Percentiles rank a stretch among this genome's conserved stretches.
These are phyloP conservation scores for Erythrophleum ivorense DNA, from an alignment of 331 rosid species.

Conservation along the genomic window DNA sequence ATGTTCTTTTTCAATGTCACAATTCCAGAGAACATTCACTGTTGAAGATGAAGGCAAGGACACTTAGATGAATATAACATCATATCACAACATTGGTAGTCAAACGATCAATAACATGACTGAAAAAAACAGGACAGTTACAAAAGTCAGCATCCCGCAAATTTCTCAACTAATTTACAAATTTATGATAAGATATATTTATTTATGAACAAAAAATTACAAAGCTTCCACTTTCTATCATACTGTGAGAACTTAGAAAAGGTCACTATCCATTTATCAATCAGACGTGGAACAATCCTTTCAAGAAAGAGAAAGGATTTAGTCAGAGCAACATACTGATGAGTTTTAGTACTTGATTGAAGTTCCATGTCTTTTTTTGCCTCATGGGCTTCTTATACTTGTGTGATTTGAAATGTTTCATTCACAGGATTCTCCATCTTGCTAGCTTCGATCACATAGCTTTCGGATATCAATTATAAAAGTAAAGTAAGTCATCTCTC, in stretches of 20 bases:
- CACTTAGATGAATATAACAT: neutral
- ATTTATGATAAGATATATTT: too few relatives aligned
- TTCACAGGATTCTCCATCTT: neutral
- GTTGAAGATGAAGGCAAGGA: neutral
- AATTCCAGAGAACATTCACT: neutral
- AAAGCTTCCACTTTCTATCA: neutral
- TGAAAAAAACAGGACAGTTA: neutral
- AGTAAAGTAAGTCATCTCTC: neutral
- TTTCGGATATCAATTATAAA: neutral
- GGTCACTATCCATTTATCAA: neutral
- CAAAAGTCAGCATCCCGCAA: too few relatives aligned
- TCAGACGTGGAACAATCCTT: neutral
- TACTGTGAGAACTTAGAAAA: slow-evolving; percentile 1
- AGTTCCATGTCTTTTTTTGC: neutral
- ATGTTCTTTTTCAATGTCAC: neutral
- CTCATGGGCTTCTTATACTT: neutral
- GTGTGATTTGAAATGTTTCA: neutral
- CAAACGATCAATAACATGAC: neutral
- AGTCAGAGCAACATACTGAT: neutral
- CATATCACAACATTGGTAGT: neutral
- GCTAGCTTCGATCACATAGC: neutral
- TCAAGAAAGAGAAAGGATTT: neutral
- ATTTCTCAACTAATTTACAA: neutral
- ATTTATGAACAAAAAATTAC: neutral
- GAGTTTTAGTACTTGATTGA: too few relatives aligned